These are phyloP conservation scores for Tylopilus sp. DNA, from an alignment of 768 basidiomycete genomes.

Conservation along the genomic window DNA sequence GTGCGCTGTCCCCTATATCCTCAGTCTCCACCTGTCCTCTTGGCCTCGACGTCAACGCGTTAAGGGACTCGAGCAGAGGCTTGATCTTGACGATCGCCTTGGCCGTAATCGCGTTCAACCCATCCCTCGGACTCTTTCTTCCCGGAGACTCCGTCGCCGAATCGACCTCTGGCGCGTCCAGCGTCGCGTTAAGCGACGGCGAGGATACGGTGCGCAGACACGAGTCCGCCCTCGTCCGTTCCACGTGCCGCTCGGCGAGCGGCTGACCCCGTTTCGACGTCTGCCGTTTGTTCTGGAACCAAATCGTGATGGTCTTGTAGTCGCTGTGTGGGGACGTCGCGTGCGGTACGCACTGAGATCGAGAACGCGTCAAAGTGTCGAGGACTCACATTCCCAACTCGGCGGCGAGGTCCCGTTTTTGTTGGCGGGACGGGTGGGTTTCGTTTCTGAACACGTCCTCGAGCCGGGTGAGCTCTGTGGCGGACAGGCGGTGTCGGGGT, in stretches of 20 bases:
- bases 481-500: constrained; percentile 38
- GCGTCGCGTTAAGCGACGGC: constrained; percentile 27
- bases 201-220: constrained; percentile 28
- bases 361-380: not conserved
- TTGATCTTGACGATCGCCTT: constrained; percentile 21
- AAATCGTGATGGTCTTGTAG: constrained; percentile 56
- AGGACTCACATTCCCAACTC: constrained; percentile 29
- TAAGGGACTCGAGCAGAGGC: constrained; percentile 21
- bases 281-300: constrained; percentile 83
- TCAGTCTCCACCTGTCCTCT: not conserved
- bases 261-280: constrained; percentile 35
- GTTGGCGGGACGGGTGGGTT: constrained; percentile 31
- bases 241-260: not conserved
- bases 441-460: constrained; percentile 25
- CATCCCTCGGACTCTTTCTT: not conserved
- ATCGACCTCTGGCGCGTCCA: constrained; percentile 6
- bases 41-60: constrained; percentile 9
- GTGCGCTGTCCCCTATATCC: not conserved
- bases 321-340: constrained; percentile 27
- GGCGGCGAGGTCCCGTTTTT: constrained; percentile 27
- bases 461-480: constrained; percentile 25
- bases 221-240: constrained; percentile 16
- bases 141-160: not conserved
- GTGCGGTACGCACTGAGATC: not conserved
- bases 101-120: constrained; percentile 5